Percentiles rank a stretch among this genome's conserved stretches.
Evolutionary conservation across 1,284 basidiomycete genomes (phyloP).

Genomic region (Cryptococcus sp.): DNA sequence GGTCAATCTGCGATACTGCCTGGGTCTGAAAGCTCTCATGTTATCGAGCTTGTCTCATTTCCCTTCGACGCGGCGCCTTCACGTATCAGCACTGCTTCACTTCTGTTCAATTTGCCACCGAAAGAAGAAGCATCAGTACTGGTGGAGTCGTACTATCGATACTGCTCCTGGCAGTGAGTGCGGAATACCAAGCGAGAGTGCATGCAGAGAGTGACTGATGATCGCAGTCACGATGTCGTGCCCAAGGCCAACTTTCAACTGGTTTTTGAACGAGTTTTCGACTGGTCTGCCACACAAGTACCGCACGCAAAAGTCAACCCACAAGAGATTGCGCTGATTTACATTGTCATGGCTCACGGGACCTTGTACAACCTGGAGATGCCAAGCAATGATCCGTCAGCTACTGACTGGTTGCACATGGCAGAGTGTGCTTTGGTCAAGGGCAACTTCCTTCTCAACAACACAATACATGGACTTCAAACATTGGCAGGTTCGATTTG

Average conservation of each 20-base stretch:
- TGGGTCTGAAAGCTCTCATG: background rate
- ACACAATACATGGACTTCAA: slow-evolving; percentile 43
- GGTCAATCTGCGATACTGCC: background rate
- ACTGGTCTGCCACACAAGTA: no score
- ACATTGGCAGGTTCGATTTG: slow-evolving; percentile 23
- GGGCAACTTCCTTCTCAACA: slow-evolving; percentile 41
- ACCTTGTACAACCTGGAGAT: no score
- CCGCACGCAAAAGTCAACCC: no score
- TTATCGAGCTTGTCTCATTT: background rate
- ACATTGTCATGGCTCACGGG: no score
- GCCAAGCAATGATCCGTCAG: no score
- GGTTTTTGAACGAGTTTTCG: no score
- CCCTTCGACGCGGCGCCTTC: background rate
- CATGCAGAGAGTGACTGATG: no score
- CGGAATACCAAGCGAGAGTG: no score
- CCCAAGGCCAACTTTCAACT: no score
- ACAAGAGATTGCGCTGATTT: no score
- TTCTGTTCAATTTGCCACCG: background rate
- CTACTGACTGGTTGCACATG: no score
- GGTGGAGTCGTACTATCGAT: slow-evolving; percentile 3
- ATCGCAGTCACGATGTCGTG: no score
- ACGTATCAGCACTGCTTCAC: background rate
- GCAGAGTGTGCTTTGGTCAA: slow-evolving; percentile 4
- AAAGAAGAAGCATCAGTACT: background rate
- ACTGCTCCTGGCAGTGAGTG: slow-evolving; percentile 4